Base-by-base conservation (phyloP, 1,284 basidiomycete species). In the Cyathus olla region DNA sequence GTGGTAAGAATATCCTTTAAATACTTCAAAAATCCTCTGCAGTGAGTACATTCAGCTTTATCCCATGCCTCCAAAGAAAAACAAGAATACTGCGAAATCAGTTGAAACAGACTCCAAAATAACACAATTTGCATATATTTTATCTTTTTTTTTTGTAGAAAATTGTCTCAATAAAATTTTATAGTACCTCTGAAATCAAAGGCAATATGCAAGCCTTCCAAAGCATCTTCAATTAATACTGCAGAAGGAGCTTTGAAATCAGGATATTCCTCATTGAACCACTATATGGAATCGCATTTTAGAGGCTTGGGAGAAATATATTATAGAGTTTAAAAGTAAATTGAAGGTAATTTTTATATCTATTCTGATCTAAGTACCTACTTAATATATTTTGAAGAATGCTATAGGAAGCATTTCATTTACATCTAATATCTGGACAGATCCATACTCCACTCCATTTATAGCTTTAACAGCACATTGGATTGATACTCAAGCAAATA, bases 401-500 rank as follows among this genome's bases (percentile, higher is more conserved):
- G 50, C 72, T n/a, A 47, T 70, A 5, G 75, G 76, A 8, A 70
- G 65, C 55, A 65, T 79, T 3, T 78, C 73, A 2, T 68, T 69
- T 26, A 78, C 77, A 0, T 75, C 66, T 26, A 75, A 80, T 63
- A 48, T 75, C 19, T 80, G 77, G 78, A 62, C 64, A 22, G 72
- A 77, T 37, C 63, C 63, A 3, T 73, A 76, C 50, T 60, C 72
- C n/a, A 56, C 49, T 3, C 65, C 73, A n/a, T 80, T 69, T 62
- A 78, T 79, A 75, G 77, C 72, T 21, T 66, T 76, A 3, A 79
- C 75, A 1, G 72, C 66, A 0, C 76, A 77, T 55, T 79, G 72
- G 72, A 67, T 78, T 15, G 52, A 73, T 42, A 55, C 46, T 6
- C 46, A 58, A 10, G 24, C 56, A 2, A 58, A 57, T 1, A 28